These are phyloP conservation scores for Neonectria hederae DNA, from an alignment of 2,329 filamentous ascomycete species.

Conservation along the genomic window DNA sequence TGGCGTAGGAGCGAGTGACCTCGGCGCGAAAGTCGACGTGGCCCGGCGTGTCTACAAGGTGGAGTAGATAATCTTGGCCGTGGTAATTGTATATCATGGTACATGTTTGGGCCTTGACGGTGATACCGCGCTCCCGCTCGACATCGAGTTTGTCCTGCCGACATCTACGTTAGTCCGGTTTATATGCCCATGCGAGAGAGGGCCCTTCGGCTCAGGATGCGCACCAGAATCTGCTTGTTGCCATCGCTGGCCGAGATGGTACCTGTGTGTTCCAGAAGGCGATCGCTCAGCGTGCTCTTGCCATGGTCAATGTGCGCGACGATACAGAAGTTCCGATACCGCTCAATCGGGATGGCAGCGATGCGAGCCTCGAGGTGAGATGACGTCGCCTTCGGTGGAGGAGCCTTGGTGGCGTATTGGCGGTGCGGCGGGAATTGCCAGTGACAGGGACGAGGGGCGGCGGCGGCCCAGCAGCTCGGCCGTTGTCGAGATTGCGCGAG, in stretches of 20 bases:
- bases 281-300: conserved; percentile 94
- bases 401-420: conserved; percentile 16
- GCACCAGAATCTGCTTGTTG: conserved; percentile 88
- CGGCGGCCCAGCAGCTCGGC: conserved; percentile 19
- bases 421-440: background rate
- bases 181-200: background rate
- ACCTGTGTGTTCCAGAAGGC: conserved; percentile 90
- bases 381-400: conserved; percentile 44
- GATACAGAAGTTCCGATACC: conserved; percentile 96
- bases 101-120: conserved; percentile 98
- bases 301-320: conserved; percentile 99
- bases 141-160: conserved; percentile 88
- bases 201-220: conserved; percentile 1
- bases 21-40: conserved; percentile 98
- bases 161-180: background rate
- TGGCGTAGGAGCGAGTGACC: conserved; percentile 94
- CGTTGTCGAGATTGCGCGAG: conserved; percentile 36
- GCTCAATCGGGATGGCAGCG: conserved; percentile 77
- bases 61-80: conserved; percentile 89
- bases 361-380: conserved; percentile 62
- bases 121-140: conserved; percentile 94
- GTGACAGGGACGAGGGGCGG: background rate
- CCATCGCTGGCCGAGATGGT: conserved; percentile 83
- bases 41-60: conserved; percentile 95
- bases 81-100: conserved; percentile 94